A percentile compares a stretch with the other conserved stretches of the same genome.
These are phyloP conservation scores for Gamarada debralockiae DNA, from an alignment of 495 filamentous ascomycete genomes.

Conservation along the genomic window DNA sequence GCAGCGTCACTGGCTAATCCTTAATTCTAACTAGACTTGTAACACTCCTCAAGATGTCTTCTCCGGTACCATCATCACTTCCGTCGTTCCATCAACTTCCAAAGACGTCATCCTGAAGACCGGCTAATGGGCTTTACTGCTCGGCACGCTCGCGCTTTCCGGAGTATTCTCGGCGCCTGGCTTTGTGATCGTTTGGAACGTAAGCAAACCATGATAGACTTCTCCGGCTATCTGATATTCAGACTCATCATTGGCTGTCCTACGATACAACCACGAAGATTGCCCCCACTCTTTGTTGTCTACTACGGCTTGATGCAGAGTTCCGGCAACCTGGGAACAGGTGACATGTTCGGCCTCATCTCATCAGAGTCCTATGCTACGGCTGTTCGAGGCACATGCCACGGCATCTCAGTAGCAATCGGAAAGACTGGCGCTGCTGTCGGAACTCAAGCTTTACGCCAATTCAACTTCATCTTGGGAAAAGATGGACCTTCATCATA, in stretches of 20 bases:
- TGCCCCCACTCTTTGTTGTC: constrained; percentile 47
- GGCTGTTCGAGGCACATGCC: constrained; percentile 45
- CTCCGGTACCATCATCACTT: constrained; percentile 43
- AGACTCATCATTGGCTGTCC: constrained; percentile 48
- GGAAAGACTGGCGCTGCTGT: constrained; percentile 49
- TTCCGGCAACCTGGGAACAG: constrained; percentile 48
- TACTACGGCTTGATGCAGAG: constrained; percentile 51
- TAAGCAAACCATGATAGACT: constrained; percentile 51
- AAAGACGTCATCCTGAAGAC: constrained; percentile 30
- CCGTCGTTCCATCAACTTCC: constrained; percentile 34
- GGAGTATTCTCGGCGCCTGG: constrained; percentile 46
- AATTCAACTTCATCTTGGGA: constrained; percentile 39
- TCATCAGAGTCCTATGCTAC: constrained; percentile 50
- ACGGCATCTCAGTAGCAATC: constrained; percentile 48
- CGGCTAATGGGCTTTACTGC: constrained; percentile 47
- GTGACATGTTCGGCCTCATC: constrained; percentile 46
- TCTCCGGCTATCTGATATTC: constrained; percentile 46
- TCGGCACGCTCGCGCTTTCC: constrained; percentile 41
- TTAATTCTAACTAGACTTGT: background rate
- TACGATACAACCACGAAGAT: constrained; percentile 46
- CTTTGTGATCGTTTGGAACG: constrained; percentile 45
- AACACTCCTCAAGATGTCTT: constrained; percentile 49
- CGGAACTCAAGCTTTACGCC: constrained; percentile 50
- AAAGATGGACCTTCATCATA: constrained; percentile 50
- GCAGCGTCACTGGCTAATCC: background rate